Conservation (phyloP, 1,139 yeast genomes). For the Blastobotrys arbuscula region DNA sequence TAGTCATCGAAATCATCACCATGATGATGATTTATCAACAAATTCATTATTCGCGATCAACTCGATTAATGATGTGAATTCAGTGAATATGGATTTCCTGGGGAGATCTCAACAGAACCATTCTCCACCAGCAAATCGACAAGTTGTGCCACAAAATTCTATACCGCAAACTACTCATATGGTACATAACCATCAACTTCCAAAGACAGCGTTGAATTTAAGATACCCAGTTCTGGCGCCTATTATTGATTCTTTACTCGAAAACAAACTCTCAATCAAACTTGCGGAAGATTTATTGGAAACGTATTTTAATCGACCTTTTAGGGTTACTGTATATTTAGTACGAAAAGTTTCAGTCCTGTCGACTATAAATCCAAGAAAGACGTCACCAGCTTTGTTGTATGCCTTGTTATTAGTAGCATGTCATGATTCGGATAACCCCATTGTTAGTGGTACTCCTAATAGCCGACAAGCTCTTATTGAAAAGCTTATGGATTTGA, state of each 20-base stretch:
- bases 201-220: neutral
- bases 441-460: conserved; percentile 33
- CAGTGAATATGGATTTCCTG: neutral
- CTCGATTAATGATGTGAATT: neutral
- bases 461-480: conserved; percentile 28
- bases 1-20: neutral
- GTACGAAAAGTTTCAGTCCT: conserved; percentile 25
- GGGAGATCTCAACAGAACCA: too few relatives aligned
- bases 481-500: conserved; percentile 28
- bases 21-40: neutral
- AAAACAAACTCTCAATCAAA: conserved; percentile 27
- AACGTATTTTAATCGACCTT: conserved; percentile 34
- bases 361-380: conserved; percentile 26
- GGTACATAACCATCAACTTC: neutral
- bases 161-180: neutral
- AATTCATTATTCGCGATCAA: neutral
- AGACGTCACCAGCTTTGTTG: conserved; percentile 33
- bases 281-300: conserved; percentile 37
- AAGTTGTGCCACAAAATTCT: too few relatives aligned
- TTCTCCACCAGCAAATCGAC: too few relatives aligned
- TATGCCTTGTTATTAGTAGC: conserved; percentile 36
- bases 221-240: conserved; percentile 30
- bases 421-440: conserved; percentile 37
- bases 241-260: conserved; percentile 24
- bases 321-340: conserved; percentile 30